Conservation (phyloP, 257 asterid genomes). For the Petunia axillaris region DNA sequence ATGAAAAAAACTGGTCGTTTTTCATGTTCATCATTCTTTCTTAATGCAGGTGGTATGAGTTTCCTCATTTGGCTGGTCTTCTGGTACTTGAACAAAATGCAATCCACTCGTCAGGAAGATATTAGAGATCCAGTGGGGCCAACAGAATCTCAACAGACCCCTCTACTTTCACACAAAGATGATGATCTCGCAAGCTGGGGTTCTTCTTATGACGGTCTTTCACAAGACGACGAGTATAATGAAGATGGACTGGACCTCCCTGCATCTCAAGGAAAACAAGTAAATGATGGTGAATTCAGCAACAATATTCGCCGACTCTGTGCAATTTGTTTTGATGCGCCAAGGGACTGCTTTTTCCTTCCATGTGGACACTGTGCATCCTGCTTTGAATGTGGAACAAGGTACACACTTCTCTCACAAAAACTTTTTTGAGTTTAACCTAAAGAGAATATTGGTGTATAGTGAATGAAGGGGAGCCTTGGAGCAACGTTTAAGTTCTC, state of each 20-base stretch:
- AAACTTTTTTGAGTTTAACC: background rate
- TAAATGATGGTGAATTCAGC: constrained; percentile 47
- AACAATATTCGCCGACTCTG: constrained; percentile 50
- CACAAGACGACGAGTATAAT: constrained; percentile 50
- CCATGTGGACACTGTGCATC: constrained; percentile 92
- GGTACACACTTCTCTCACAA: constrained; percentile 42
- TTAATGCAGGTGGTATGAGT: constrained; percentile 57
- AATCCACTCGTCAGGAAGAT: constrained; percentile 33
- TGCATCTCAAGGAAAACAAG: constrained; percentile 40
- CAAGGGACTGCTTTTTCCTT: constrained; percentile 75
- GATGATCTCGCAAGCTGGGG: constrained; percentile 49
- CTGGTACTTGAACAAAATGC: constrained; percentile 40
- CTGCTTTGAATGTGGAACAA: constrained; percentile 79
- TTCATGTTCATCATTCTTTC: constrained; percentile 21
- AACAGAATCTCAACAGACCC: constrained; percentile 47
- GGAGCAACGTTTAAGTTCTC: too few species aligned
- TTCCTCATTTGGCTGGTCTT: constrained; percentile 45
- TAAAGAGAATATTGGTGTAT: background rate
- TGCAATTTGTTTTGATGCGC: constrained; percentile 89
- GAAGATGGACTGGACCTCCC: constrained; percentile 40
- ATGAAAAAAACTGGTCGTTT: background rate
- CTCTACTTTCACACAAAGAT: constrained; percentile 64
- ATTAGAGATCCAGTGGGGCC: constrained; percentile 39
- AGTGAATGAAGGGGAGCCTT: too few species aligned
- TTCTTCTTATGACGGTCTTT: constrained; percentile 58